A percentile compares a stretch with the other conserved stretches of the same genome.
phyloP scores from a whole-genome alignment of 306 rosid genomes.

The Cicer cuneatum region DNA sequence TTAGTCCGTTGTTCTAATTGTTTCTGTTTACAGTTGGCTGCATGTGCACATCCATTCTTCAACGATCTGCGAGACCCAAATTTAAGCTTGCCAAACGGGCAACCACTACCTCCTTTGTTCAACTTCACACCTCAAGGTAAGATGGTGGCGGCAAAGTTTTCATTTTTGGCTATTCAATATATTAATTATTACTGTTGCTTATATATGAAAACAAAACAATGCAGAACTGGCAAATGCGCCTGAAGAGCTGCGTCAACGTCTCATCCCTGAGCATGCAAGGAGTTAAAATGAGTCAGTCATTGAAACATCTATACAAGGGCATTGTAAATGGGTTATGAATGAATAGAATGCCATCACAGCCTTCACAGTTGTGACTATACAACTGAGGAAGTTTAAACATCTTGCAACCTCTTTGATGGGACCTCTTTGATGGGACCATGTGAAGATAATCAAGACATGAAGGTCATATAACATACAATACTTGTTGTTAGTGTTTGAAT shows the following conservation, averaged over 20 bases:
- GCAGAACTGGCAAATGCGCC: slow-evolving; percentile 78
- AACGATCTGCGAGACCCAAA: slow-evolving; percentile 78
- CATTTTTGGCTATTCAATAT: not conserved
- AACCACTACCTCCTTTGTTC: slow-evolving; percentile 74
- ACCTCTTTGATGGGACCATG: slow-evolving; percentile 10
- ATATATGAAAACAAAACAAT: slow-evolving; percentile 16
- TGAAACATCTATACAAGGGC: slow-evolving; percentile 7
- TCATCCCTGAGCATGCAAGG: slow-evolving; percentile 75
- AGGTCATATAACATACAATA: slow-evolving; percentile 39
- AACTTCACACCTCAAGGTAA: slow-evolving; percentile 88
- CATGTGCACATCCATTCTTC: slow-evolving; percentile 91
- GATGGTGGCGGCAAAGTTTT: not conserved
- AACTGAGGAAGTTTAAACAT: slow-evolving; percentile 9
- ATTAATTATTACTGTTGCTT: slow-evolving; percentile 16
- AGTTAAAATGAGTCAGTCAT: slow-evolving; percentile 38
- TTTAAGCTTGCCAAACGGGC: slow-evolving; percentile 72
- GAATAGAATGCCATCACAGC: not conserved
- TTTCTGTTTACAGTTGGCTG: slow-evolving; percentile 72
- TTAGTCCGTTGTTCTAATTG: slow-evolving; percentile 25
- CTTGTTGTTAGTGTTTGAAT: slow-evolving; percentile 29
- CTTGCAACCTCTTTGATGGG: slow-evolving; percentile 34
- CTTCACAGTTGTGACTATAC: not conserved
- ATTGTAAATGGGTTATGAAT: slow-evolving; percentile 50
- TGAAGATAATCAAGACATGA: slow-evolving; percentile 15
- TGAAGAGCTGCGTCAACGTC: slow-evolving; percentile 68